These are phyloP conservation scores for Gaultheria prostrata DNA, from an alignment of 148 eudicot genomes.

Conservation along the genomic window DNA sequence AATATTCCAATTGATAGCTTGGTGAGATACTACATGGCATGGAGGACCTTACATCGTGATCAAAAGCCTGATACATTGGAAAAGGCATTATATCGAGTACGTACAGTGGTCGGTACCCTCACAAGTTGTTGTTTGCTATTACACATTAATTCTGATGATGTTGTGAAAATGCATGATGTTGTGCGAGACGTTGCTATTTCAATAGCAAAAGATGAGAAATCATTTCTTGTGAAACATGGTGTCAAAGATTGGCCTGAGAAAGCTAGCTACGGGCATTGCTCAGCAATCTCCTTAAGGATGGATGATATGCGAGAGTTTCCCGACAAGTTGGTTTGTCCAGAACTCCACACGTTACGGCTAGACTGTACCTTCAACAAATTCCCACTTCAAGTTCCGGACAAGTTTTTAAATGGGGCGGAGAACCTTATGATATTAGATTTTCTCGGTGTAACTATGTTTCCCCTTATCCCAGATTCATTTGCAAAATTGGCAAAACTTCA, in stretches of 20 bases:
- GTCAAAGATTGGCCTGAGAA: neutral
- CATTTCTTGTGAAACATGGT: neutral
- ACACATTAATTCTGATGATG: fast-evolving
- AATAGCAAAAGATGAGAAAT: neutral
- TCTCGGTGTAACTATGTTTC: neutral
- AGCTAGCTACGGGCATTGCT: neutral
- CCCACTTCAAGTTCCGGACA: neutral
- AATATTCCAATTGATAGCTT: neutral
- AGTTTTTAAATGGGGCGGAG: neutral
- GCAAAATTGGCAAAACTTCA: conserved; percentile 2
- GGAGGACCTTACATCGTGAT: neutral
- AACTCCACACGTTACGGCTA: neutral
- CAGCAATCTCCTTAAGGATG: neutral
- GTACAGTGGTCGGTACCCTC: neutral
- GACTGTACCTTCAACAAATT: fast-evolving
- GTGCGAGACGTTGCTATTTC: neutral
- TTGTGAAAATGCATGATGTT: neutral
- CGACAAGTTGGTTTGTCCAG: neutral
- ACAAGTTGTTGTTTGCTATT: neutral
- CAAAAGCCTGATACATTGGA: neutral
- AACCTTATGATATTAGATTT: neutral
- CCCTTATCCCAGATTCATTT: neutral
- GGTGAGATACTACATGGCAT: neutral
- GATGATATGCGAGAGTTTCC: neutral
- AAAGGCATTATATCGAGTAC: neutral